Percentiles rank a stretch among this genome's conserved stretches.
These are phyloP conservation scores for Aureobasidium melanogenum DNA, from an alignment of 2,329 filamentous ascomycete species.

Conservation along the genomic window DNA sequence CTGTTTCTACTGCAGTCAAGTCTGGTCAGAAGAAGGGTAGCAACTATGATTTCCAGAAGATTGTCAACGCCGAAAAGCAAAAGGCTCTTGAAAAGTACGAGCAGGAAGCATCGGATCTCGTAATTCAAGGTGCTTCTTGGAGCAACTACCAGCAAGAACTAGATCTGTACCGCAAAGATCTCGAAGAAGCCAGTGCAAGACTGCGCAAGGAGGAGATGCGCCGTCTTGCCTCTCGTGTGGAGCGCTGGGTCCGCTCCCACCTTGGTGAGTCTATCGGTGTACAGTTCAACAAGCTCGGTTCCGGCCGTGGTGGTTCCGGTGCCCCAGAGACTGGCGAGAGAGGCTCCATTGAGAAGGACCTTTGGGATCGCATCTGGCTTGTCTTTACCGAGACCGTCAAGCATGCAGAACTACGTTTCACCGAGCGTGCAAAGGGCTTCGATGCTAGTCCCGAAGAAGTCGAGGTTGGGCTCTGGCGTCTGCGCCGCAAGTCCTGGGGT, in stretches of 20 bases:
- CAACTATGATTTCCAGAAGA: slow-evolving; percentile 89
- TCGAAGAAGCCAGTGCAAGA: slow-evolving; percentile 77
- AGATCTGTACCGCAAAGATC: slow-evolving; percentile 74
- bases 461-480: slow-evolving; percentile 81
- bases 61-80: slow-evolving; percentile 75
- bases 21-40: slow-evolving; percentile 84
- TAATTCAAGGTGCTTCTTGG: slow-evolving; percentile 76
- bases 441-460: slow-evolving; percentile 88
- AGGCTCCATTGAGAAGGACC: slow-evolving; percentile 64
- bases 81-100: slow-evolving; percentile 68
- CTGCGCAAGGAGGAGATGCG: slow-evolving; percentile 95
- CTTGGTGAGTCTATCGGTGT: slow-evolving; percentile 80
- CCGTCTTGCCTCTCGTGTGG: slow-evolving; percentile 77
- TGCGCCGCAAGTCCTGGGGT: slow-evolving; percentile 90
- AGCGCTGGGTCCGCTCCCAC: slow-evolving; percentile 86
- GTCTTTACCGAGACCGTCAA: slow-evolving; percentile 74
- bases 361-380: slow-evolving; percentile 94
- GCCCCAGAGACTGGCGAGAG: slow-evolving; percentile 72
- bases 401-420: slow-evolving; percentile 78
- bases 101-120: slow-evolving; percentile 61
- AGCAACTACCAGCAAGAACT: slow-evolving; percentile 78
- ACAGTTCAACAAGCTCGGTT: slow-evolving; percentile 93
- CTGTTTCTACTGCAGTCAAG: slow-evolving; percentile 81
- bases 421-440: slow-evolving; percentile 83
- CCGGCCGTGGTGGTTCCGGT: slow-evolving; percentile 71